Evolutionary conservation across 805 yeast genomes (phyloP).

Genomic region (Saitoella complicata): DNA sequence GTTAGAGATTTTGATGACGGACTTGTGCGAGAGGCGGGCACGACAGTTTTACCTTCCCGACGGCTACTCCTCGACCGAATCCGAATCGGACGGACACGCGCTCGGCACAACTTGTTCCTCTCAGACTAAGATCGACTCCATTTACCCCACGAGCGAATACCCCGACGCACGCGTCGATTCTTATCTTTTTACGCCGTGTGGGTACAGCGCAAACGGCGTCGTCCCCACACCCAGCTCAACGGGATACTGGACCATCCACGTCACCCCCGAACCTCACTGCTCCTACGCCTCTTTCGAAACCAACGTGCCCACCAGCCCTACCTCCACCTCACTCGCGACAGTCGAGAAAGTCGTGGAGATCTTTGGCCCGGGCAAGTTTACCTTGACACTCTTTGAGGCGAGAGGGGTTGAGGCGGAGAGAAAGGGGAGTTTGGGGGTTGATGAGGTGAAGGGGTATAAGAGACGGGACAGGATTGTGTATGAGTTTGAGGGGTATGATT

Average conservation of each 20-base stretch:
- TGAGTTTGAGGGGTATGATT: conserved; percentile 57
- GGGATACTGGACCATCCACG: conserved; percentile 68
- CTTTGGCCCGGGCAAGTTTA: conserved; percentile 64
- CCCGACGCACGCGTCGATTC: conserved; percentile 44
- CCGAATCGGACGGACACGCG: conserved; percentile 58
- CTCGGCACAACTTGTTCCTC: conserved; percentile 56
- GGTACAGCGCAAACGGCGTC: conserved; percentile 78
- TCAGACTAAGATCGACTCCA: conserved; percentile 41
- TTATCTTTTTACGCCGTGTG: conserved; percentile 86
- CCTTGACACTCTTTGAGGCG: conserved; percentile 36
- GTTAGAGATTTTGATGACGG: conserved; percentile 83
- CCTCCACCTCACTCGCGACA: conserved; percentile 20
- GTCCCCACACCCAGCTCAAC: conserved; percentile 33
- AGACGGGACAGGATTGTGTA: conserved; percentile 54
- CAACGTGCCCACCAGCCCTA: conserved; percentile 38
- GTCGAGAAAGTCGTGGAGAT: conserved; percentile 42
- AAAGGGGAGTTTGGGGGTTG: conserved; percentile 3
- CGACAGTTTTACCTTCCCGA: conserved; percentile 36
- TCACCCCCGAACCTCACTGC: conserved; percentile 89
- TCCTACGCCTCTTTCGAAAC: conserved; percentile 94
- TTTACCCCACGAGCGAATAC: conserved; percentile 25
- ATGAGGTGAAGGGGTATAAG: conserved; percentile 31
- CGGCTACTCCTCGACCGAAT: conserved; percentile 17
- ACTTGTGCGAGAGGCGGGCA: conserved; percentile 42
- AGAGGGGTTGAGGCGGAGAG: conserved; percentile 10